These are phyloP conservation scores for Fulvia fulva DNA, from an alignment of 2,329 filamentous ascomycete genomes.

Conservation along the genomic window DNA sequence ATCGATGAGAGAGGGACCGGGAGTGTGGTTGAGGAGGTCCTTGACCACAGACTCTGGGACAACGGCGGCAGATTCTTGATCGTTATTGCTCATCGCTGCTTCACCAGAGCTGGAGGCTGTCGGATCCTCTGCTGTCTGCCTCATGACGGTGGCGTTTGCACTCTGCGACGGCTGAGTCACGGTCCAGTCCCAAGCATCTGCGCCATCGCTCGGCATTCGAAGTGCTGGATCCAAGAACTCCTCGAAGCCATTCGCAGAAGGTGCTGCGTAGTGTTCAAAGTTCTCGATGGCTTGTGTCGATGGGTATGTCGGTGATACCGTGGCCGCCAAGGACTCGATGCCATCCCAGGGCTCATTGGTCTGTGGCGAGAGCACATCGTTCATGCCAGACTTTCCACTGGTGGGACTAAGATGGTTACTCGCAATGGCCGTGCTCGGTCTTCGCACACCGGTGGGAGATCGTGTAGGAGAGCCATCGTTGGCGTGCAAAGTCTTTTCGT, in stretches of 20 bases:
- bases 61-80: neutral
- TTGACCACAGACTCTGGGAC: neutral
- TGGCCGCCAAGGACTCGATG: neutral
- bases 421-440: neutral
- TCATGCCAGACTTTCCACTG: neutral
- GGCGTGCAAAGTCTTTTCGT: conserved; percentile 11
- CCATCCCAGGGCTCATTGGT: neutral
- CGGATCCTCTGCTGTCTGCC: neutral
- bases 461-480: neutral
- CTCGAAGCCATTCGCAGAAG: neutral
- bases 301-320: neutral
- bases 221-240: neutral
- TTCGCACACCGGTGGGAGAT: neutral
- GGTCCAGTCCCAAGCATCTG: neutral
- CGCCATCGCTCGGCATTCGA: neutral
- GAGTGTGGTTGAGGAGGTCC: neutral
- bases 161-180: neutral
- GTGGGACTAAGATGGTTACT: neutral
- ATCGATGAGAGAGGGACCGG: neutral
- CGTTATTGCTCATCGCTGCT: neutral
- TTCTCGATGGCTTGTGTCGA: neutral
- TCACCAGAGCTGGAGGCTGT: neutral
- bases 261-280: neutral
- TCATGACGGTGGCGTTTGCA: neutral
- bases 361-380: neutral